phyloP scores from a whole-genome alignment of 176 grass and related monocot genomes.

The Oryza punctata region DNA sequence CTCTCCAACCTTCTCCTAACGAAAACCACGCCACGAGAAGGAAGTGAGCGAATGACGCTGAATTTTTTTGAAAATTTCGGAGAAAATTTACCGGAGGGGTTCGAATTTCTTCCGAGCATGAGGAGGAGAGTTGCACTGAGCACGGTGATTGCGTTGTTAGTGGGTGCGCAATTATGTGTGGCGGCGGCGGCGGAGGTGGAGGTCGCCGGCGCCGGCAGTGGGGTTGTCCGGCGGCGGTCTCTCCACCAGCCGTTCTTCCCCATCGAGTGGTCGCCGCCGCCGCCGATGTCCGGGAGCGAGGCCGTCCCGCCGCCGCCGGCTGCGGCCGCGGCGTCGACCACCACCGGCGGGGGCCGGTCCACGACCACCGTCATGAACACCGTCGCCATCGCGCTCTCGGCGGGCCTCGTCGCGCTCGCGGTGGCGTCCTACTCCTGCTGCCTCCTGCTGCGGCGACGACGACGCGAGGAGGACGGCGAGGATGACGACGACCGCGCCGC shows the following conservation, averaged over 20 bases:
- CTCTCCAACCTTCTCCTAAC: no score
- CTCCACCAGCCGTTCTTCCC: constrained; percentile 71
- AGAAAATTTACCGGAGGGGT: constrained; percentile 4
- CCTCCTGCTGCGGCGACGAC: constrained; percentile 46
- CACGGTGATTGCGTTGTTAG: constrained; percentile 13
- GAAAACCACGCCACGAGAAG: not conserved
- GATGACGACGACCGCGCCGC: not conserved
- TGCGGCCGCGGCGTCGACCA: not conserved
- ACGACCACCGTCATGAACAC: constrained; percentile 41
- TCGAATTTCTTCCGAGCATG: constrained; percentile 1
- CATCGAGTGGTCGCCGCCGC: constrained; percentile 47
- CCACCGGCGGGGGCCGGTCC: constrained; percentile 26
- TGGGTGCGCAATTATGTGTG: not conserved
- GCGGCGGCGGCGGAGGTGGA: not conserved
- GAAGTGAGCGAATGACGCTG: not conserved
- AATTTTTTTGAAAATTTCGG: not conserved
- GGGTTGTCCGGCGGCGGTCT: constrained; percentile 26
- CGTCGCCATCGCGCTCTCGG: constrained; percentile 55
- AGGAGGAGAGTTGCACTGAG: not conserved
- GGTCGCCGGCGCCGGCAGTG: not conserved
- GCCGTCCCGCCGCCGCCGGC: constrained; percentile 1
- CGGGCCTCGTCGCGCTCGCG: constrained; percentile 43
- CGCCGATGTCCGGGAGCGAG: constrained; percentile 19
- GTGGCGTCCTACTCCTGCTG: constrained; percentile 47
- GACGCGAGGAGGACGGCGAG: not conserved